Evolutionary conservation across 2,329 filamentous ascomycete species (phyloP), one percentile per base, ranked within the genome.

Genomic region (Colletotrichum tofieldiae): DNA sequence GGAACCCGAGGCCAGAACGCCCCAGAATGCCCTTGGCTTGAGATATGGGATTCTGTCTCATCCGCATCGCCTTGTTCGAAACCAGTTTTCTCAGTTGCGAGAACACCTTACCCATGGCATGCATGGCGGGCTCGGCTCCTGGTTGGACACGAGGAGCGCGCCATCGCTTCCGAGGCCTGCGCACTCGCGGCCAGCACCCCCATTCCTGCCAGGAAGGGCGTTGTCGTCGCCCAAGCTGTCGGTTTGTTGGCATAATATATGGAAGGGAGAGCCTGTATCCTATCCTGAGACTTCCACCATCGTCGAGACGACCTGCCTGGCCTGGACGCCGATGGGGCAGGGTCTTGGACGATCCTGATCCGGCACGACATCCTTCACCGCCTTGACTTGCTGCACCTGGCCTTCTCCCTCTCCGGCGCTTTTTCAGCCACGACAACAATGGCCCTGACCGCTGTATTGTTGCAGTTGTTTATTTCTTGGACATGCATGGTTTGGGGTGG

Each of bases 41-140:
- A 39, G 49, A 54, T 49, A 74, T 73, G 70, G 72, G 49, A 73
- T 69, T 74, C 68, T 74, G 72, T 74, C 65, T 73, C 61, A 59
- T 62, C 54, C 61, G n/a, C 65, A 66, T 66, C 32, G 56, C 37
- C 45, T 49, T 11, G 26, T 65, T 45, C 8, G 29, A 45, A 62
- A 37, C 65, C 51, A 35, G 41, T 72, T 72, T 72, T 43, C 32
- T 35, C 23, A 16, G 11, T 58, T 26, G 12, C 23, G 29, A 68
- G 43, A 59, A 73, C 51, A 74, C 70, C 69, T 70, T 73, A 74
- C 65, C 72, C 72, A 73, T 67, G 65, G 37, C 45, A 52, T 56
- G 39, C 65, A 45, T 29, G 39, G 23, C 45, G 39, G 23, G 20
- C 23, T 41, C 52, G 23, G 37, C 51, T 49, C n/a, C 52, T 67